Base-by-base conservation (phyloP, 1,284 basidiomycete species). In the Tilletia walkeri region DNA sequence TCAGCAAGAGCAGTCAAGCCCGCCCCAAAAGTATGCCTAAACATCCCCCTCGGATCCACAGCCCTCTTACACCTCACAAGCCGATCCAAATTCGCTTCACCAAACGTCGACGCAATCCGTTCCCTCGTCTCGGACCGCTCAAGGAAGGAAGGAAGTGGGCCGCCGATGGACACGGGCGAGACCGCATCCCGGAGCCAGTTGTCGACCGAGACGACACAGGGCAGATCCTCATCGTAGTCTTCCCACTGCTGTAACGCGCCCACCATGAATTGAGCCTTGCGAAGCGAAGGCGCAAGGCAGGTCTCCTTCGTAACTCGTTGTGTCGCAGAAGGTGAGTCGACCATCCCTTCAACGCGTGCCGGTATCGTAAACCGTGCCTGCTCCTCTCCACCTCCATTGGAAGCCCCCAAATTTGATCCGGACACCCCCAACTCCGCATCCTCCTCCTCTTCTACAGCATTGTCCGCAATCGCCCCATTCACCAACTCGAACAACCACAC, bases 171-270 rank as follows among this genome's bases (percentile, higher is more conserved):
- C 10, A 78, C 73, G 34, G 69, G 67, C 67, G 70, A 65, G 6
- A 76, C 70, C n/a, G 72, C 70, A n/a, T 79, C 72, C 67, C 72
- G 72, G 24, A 80, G 69, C 75, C 54, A 84, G 79, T 90, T 88
- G 82, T 94, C 91, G 12, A 92, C 92, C 41, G 91, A 90, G 65
- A 87, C 86, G 68, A 93, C 87, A 77, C 93, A 95, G 20, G 88
- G 86, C 24, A 89, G 88, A 78, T 95, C 94, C 74, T 92, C 88
- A 49, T 90, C 86, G 66, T 89, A 87, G 84, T 93, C 89, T 71
- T 91, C 90, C 94, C 94, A 95, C 83, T 95, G 94, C 84, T 95
- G 93, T 61, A 95, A 86, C 20, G 94, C 93, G 1, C 92, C 91
- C 61, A 94, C 89, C 2, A 91, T 93, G 85, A 94, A 95, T 5